Base-by-base conservation (phyloP, 208 protist genomes). In the Trypanosoma cruzi region DNA sequence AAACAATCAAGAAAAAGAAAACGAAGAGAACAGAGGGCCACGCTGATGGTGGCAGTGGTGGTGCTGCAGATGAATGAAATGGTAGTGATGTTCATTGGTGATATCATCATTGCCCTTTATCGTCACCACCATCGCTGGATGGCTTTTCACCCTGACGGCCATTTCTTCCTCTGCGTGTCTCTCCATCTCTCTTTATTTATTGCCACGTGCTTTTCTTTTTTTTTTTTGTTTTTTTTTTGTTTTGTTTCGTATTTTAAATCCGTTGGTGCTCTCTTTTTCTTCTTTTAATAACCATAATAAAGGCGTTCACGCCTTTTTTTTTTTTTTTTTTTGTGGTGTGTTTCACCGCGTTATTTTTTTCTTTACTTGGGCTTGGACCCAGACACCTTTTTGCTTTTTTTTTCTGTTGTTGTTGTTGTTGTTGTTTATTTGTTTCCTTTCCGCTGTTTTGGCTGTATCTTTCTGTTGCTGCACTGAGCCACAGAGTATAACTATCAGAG, bases 391-490 rank as follows among this genome's bases (percentile, higher is more conserved):
- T n/a, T n/a, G n/a, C n/a, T n/a, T n/a, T n/a, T n/a, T n/a, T n/a
- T n/a, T n/a, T n/a, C n/a, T n/a, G 40, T 65, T 64, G 72, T 44
- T 74, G 32, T 66, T 62, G 22, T 70, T 78, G 57, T 66, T 74
- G 69, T 14, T 63, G 34, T 42, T 77, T 14, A 26, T 24, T 58
- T 59, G 71, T 72, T 68, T 73, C 68, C 54, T 61, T 46, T 60
- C 52, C 42, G 42, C 53, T 49, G 13, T 28, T 59, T 52, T 68
- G 52, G 37, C 37, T 79, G 28, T 60, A 56, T 46, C 61, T 74
- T 70, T 71, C 73, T 74, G n/a, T 68, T 64, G n/a, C 67, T 31
- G 26, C 31, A 31, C 44, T 69, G 50, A 60, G 53, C 53, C 36
- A 49, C 61, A 55, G 24, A 55, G 57, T 26, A 61, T 29, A 61